phyloP scores from a whole-genome alignment of 306 rosid species.

The Sechiopsis laciniata region DNA sequence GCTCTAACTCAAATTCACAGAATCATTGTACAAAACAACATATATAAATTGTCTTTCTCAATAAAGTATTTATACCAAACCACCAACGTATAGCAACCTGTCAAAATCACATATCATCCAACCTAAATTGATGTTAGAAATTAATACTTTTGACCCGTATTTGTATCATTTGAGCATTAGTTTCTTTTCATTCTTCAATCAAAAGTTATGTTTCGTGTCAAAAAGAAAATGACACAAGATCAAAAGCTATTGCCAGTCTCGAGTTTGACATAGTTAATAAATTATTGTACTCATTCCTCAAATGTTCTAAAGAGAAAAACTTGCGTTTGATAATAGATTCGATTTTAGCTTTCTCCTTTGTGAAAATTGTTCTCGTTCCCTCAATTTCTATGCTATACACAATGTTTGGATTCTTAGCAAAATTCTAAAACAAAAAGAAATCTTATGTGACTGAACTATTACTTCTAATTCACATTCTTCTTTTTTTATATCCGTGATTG shows the following conservation, averaged over 20 bases:
- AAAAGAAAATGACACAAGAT: background rate
- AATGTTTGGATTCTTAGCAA: background rate
- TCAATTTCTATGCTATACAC: background rate
- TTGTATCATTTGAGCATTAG: no score
- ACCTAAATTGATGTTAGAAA: background rate
- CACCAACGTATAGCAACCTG: background rate
- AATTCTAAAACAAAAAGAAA: no score
- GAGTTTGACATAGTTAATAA: background rate
- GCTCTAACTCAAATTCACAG: background rate
- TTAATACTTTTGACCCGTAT: background rate
- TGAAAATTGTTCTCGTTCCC: background rate
- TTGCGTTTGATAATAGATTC: background rate
- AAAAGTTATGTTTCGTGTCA: no score
- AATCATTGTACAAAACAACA: background rate
- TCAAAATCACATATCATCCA: background rate
- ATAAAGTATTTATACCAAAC: background rate
- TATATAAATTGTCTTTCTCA: background rate
- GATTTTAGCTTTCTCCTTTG: background rate
- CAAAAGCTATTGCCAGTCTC: background rate
- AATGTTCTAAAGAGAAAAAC: background rate
- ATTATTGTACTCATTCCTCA: background rate
- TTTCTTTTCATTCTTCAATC: no score
- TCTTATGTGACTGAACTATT: no score
- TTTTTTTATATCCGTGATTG: no score
- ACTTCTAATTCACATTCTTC: no score